Percentiles rank a stretch among this genome's conserved stretches.
These are phyloP conservation scores for Candida maris DNA, from an alignment of 805 yeast genomes.

Conservation along the genomic window DNA sequence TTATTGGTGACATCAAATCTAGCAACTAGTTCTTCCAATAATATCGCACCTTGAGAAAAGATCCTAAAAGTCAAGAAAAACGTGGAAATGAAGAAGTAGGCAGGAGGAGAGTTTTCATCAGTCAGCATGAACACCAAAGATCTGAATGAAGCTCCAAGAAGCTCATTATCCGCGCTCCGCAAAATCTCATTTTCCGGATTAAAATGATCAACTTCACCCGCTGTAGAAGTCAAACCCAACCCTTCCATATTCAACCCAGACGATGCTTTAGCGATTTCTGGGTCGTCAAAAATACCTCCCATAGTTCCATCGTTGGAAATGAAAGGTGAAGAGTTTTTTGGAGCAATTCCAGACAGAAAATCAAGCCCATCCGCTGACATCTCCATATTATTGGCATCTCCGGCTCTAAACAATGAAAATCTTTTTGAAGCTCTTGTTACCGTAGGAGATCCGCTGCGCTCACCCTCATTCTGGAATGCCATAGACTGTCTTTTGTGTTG, in stretches of 20 bases:
- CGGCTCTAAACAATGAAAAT: conserved; percentile 49
- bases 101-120: conserved; percentile 61
- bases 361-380: conserved; percentile 47
- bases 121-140: conserved; percentile 65
- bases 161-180: conserved; percentile 46
- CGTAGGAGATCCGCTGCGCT: neutral
- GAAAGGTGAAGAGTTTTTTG: conserved; percentile 27
- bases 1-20: conserved; percentile 55
- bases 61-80: conserved; percentile 75
- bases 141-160: conserved; percentile 69
- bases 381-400: conserved; percentile 46
- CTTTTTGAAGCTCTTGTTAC: conserved; percentile 35
- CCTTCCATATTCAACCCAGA: neutral
- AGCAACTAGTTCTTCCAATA: conserved; percentile 63
- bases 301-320: conserved; percentile 24
- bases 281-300: conserved; percentile 15
- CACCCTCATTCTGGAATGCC: conserved; percentile 6
- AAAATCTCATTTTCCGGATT: conserved; percentile 43
- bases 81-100: conserved; percentile 64
- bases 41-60: conserved; percentile 62
- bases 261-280: conserved; percentile 6
- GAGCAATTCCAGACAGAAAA: conserved; percentile 31
- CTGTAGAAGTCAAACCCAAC: neutral
- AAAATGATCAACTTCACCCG: conserved; percentile 6
- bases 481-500: conserved; percentile 16